Conservation (phyloP, 2,329 filamentous ascomycete species). For the Fusarium lateritium region DNA sequence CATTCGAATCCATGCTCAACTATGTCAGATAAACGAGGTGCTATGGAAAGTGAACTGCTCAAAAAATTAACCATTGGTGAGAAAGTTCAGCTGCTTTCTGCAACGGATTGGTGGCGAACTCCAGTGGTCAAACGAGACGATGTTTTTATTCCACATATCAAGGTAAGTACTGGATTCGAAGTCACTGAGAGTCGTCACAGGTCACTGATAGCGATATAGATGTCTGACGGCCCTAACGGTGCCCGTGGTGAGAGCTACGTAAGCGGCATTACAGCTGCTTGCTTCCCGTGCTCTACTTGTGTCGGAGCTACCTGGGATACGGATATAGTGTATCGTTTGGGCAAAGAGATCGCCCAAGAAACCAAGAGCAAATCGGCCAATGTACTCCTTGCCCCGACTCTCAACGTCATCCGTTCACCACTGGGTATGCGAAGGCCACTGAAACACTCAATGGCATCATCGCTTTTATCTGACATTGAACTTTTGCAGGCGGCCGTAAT, state of each 20-base stretch:
- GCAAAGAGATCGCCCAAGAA: conserved; percentile 10
- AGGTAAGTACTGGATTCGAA: background rate
- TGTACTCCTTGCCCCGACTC: conserved; percentile 11
- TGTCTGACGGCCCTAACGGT: conserved; percentile 8
- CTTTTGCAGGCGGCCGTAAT: background rate
- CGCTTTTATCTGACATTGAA: no score
- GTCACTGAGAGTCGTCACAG: no score
- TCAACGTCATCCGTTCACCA: conserved; percentile 19
- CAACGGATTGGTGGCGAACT: conserved; percentile 21
- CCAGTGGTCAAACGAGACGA: conserved; percentile 6
- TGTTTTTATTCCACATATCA: conserved; percentile 19
- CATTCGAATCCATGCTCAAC: no score
- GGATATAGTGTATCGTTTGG: background rate
- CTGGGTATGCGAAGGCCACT: background rate
- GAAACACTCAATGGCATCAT: no score
- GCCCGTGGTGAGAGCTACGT: conserved; percentile 15
- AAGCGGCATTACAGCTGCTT: conserved; percentile 14
- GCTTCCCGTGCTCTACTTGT: conserved; percentile 13
- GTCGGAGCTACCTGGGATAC: background rate
- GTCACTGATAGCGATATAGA: no score
- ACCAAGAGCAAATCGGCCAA: conserved; percentile 14
- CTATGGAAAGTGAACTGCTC: no score
- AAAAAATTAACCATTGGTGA: background rate
- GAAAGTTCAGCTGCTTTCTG: conserved; percentile 1
- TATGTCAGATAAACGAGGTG: no score